These are phyloP conservation scores for barley (Hordeum vulgare) DNA, from an alignment of 176 grass and related monocot genomes.

Conservation along the genomic window DNA sequence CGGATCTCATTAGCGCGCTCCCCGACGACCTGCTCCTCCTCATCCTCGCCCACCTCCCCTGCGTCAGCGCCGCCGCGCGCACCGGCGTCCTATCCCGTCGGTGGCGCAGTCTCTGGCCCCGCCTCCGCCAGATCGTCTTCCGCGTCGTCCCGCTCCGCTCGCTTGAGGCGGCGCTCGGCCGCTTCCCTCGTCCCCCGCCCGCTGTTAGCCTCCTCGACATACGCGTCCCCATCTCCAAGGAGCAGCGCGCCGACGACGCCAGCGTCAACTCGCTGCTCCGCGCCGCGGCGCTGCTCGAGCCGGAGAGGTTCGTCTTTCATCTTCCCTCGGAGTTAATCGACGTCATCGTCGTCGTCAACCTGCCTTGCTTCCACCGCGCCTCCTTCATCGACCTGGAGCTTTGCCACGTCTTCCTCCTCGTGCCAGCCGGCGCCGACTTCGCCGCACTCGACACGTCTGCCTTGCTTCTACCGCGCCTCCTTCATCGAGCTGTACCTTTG, in stretches of 20 bases:
- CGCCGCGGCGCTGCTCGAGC: too few relatives aligned
- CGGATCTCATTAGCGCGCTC: neutral
- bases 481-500: neutral
- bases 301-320: neutral
- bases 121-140: neutral
- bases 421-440: neutral
- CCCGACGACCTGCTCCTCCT: neutral
- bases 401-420: neutral
- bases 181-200: neutral
- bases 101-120: neutral
- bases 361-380: neutral
- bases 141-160: neutral
- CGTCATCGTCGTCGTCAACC: neutral
- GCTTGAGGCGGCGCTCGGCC: neutral
- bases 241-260: too few relatives aligned
- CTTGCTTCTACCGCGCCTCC: neutral
- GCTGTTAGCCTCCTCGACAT: neutral
- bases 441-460: neutral
- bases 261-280: neutral
- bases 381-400: neutral
- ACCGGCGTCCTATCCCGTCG: neutral
- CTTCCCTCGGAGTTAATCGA: too few relatives aligned
- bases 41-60: neutral
- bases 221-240: neutral
- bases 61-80: too few relatives aligned